phyloP scores from a whole-genome alignment of 2,329 filamentous ascomycete genomes.

The Cyphellophora attinorum region DNA sequence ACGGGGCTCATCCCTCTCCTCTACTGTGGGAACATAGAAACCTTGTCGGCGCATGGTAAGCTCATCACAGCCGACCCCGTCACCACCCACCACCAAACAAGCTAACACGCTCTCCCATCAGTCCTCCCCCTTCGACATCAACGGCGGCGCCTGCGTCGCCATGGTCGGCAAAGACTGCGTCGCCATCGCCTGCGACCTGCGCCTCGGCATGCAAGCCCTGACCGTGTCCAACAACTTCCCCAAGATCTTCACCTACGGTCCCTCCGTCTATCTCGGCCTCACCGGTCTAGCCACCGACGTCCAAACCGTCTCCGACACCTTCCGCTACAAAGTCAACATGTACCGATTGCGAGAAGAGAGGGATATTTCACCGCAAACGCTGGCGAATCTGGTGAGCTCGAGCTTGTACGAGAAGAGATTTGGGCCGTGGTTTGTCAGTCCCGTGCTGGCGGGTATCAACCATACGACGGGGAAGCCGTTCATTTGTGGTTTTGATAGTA shows the following conservation, averaged over 20 bases:
- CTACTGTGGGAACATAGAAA: slow-evolving; percentile 9
- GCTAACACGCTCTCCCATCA: slow-evolving; percentile 33
- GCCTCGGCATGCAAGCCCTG: slow-evolving; percentile 88
- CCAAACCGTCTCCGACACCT: slow-evolving; percentile 85
- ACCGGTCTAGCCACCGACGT: slow-evolving; percentile 96
- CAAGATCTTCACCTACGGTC: slow-evolving; percentile 95
- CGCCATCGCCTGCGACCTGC: slow-evolving; percentile 97
- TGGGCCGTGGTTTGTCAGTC: slow-evolving; percentile 91
- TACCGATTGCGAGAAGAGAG: slow-evolving; percentile 98
- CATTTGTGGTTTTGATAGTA: slow-evolving; percentile 98
- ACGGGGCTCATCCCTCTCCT: slow-evolving; percentile 8
- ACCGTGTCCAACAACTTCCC: slow-evolving; percentile 99
- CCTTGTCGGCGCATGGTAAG: slow-evolving; percentile 29
- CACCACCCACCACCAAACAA: slow-evolving; percentile 22
- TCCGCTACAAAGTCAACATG: slow-evolving; percentile 99
- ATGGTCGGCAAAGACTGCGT: slow-evolving; percentile 99
- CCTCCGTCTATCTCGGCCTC: slow-evolving; percentile 84
- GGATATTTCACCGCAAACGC: slow-evolving; percentile 84
- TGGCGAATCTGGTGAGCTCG: slow-evolving; percentile 89
- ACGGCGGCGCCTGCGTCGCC: slow-evolving; percentile 89
- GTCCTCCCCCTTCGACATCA: slow-evolving; percentile 93
- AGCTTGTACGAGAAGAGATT: slow-evolving; percentile 92
- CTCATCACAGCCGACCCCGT: slow-evolving; percentile 17
- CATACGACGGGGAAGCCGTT: slow-evolving; percentile 90
- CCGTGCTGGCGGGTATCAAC: slow-evolving; percentile 90